Evolutionary conservation across 768 basidiomycete genomes (phyloP), one percentile per base, ranked within the genome.

Genomic region (Holtermannia corniformis): DNA sequence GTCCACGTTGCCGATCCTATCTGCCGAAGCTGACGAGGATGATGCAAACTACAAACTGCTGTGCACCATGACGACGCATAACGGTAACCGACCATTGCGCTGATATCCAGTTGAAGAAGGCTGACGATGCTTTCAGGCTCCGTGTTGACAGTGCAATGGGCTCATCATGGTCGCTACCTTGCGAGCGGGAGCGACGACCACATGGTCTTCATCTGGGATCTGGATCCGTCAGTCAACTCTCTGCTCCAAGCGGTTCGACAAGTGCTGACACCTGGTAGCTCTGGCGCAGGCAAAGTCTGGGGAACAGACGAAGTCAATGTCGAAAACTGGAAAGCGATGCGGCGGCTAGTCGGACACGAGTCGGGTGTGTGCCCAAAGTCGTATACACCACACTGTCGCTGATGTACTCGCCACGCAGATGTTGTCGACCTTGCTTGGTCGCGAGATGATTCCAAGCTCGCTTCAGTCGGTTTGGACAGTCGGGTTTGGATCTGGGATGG

Each of bases 181-280:
- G 95, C 95, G 3, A 92, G 87, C 65, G 95, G 95, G 20, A 89
- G 90, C 58, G 95, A 99, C 72, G 95, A 97, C 67, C 82, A 84
- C 67, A 86, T 92, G 59, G 82, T 95, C 25, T 87, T 97, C 84
- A 82, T 97, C 28, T 99, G 92, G 95, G 89, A 91, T 67, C 79
- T 90, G 45, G 91, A 95, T 73, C 89, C 87, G 90, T 95, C 69
- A 76, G 90, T 53, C 19, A 44, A 1, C 20, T 12, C 22, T 41
- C 23, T 5, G 5, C 28, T 7, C 22, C 41, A 28, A 1, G 37
- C 24, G 45, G 46, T 51, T 3, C 55, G 50, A 51, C 27, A 27
- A 50, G 52, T 49, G n/a, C 22, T 20, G 44, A 16, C 42, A 7
- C 16, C n/a, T n/a, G n/a, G 47, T 64, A 91, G 87, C 22, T 79